A percentile compares a stretch with the other conserved stretches of the same genome.
phyloP scores from a whole-genome alignment of 2,329 filamentous ascomycete species.

The Xylaria sp. region DNA sequence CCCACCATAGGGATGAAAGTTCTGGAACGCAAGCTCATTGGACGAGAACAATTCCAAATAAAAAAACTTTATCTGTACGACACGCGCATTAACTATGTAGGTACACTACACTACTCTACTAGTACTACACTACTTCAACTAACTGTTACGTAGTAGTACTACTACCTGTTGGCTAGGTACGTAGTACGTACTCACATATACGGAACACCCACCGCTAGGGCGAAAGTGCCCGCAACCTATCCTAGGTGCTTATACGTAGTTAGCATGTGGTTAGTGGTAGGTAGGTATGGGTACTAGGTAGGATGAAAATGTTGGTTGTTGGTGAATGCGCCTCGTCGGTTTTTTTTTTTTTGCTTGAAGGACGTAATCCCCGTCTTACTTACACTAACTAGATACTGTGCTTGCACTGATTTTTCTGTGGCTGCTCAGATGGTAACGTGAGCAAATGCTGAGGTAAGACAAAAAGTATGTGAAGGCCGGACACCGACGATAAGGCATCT shows the following conservation, averaged over 20 bases:
- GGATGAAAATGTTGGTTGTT: background rate
- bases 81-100: too few relatives aligned
- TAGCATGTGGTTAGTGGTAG: too few relatives aligned
- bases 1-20: background rate
- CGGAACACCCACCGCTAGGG: too few relatives aligned
- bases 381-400: too few relatives aligned
- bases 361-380: background rate
- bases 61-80: slow-evolving; percentile 32
- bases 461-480: background rate
- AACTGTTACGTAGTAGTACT: too few relatives aligned
- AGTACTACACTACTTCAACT: too few relatives aligned
- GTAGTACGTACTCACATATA: background rate
- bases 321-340: background rate
- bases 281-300: background rate
- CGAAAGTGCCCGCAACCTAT: background rate
- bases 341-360: too few relatives aligned
- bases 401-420: too few relatives aligned
- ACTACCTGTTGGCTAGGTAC: background rate
- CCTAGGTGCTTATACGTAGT: too few relatives aligned
- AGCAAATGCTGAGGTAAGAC: too few relatives aligned
- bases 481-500: background rate
- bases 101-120: too few relatives aligned
- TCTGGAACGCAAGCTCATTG: slow-evolving; percentile 19
- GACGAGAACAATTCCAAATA: slow-evolving; percentile 31
- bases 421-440: too few relatives aligned